phyloP scores from a whole-genome alignment of 495 filamentous ascomycete genomes.

The Xylaria flabelliformis region DNA sequence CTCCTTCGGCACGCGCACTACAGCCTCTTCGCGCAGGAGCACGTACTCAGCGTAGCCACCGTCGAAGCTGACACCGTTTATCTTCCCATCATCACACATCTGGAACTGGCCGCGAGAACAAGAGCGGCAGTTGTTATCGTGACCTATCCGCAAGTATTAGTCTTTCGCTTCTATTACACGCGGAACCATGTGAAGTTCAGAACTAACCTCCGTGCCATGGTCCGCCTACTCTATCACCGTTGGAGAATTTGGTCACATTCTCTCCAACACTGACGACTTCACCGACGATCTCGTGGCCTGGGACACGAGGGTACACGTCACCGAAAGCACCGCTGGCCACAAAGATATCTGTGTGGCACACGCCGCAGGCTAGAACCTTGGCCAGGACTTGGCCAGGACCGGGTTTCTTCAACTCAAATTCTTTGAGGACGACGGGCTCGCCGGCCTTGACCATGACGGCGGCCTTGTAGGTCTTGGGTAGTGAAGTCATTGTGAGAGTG shows the following conservation, averaged over 20 bases:
- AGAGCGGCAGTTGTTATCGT: constrained; percentile 53
- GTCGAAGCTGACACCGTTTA: constrained; percentile 61
- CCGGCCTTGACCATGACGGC: constrained; percentile 51
- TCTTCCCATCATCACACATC: constrained; percentile 56
- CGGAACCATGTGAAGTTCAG: neutral
- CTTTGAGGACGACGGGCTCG: constrained; percentile 49
- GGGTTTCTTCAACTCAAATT: constrained; percentile 52
- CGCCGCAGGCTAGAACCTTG: constrained; percentile 61
- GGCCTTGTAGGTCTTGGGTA: constrained; percentile 59
- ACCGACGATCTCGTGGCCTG: constrained; percentile 63
- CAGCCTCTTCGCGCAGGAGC: constrained; percentile 66
- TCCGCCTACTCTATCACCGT: constrained; percentile 59
- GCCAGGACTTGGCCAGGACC: constrained; percentile 54
- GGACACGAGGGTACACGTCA: constrained; percentile 56
- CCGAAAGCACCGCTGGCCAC: constrained; percentile 47
- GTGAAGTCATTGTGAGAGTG: constrained; percentile 32
- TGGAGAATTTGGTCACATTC: constrained; percentile 50
- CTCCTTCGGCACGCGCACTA: constrained; percentile 63
- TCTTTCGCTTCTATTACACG: neutral
- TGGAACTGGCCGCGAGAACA: constrained; percentile 60
- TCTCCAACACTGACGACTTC: constrained; percentile 58
- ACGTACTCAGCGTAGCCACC: constrained; percentile 72
- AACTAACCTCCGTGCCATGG: constrained; percentile 63
- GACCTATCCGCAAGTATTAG: constrained; percentile 35
- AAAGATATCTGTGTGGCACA: constrained; percentile 57